phyloP scores from a whole-genome alignment of 1,139 yeast genomes.

The Candida pseudoviswanathii region DNA sequence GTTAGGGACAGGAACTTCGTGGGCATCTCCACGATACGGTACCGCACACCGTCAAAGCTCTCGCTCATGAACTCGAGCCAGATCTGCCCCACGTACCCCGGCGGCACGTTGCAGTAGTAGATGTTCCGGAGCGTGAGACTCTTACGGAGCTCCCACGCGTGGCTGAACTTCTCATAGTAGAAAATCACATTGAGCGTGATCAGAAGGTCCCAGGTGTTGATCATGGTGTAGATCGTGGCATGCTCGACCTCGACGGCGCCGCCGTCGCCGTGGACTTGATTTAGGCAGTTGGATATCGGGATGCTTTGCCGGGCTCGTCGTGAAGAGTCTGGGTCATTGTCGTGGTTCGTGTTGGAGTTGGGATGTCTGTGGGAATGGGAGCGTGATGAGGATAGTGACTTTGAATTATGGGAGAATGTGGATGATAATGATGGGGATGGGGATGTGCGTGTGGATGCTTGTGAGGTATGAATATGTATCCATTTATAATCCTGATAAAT shows the following conservation, averaged over 20 bases:
- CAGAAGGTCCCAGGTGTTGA: slow-evolving; percentile 12
- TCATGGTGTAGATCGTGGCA: slow-evolving; percentile 7
- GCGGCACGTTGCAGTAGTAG: slow-evolving; percentile 15
- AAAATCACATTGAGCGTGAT: slow-evolving; percentile 13
- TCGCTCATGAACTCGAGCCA: slow-evolving; percentile 7
- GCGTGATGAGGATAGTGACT: too few relatives aligned
- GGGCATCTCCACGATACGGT: slow-evolving; percentile 1
- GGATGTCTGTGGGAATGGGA: too few relatives aligned
- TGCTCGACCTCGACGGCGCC: slow-evolving; percentile 14
- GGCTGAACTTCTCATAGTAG: slow-evolving; percentile 12
- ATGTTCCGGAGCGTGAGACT: slow-evolving; percentile 10
- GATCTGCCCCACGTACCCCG: slow-evolving; percentile 16
- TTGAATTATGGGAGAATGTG: too few relatives aligned
- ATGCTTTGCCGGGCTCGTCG: background rate
- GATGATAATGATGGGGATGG: too few relatives aligned
- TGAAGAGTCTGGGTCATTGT: background rate
- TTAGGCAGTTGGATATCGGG: slow-evolving; percentile 17
- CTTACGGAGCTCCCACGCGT: slow-evolving; percentile 13
- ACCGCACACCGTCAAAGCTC: slow-evolving; percentile 5
- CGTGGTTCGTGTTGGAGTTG: too few relatives aligned
- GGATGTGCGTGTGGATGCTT: background rate
- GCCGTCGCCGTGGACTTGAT: slow-evolving; percentile 15
- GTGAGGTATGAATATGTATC: slow-evolving; percentile 4
- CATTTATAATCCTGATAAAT: slow-evolving; percentile 3
- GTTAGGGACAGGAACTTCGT: background rate